Evolutionary conservation across 2,329 filamentous ascomycete species (phyloP), one percentile per base, ranked within the genome.

Genomic region (Metarhizium robertsii): DNA sequence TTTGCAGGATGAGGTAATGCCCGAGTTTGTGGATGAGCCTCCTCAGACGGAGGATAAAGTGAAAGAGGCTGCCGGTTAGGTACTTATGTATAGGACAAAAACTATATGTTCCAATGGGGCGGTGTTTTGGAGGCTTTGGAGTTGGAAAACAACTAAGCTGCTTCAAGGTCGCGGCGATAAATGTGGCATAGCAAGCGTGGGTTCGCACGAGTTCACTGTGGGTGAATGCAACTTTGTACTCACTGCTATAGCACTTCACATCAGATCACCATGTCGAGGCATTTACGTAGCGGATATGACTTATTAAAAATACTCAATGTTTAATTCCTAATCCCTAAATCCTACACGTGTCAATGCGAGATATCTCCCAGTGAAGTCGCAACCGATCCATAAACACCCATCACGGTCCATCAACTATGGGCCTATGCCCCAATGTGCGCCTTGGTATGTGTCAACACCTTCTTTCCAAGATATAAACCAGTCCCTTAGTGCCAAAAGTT

Each of bases 21-120:
- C 90, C 20, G 85, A 91, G 53, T 97, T 99, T 69, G 88, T 99
- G 57, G 94, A 99, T 71, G 92, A 96, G 75, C 84, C 90, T 18
- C 92, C 92, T 2, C 80, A 86, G 71, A 75, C 81, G 50, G 77
- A 78, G 14, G 80, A 78, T 61, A 92, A 94, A 75, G 81, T 95
- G 51, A 94, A 92, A 76, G 90, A 95, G 71, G 88, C 83, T 49
- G 91, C 81, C 53, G 77, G 80, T 32, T 84, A 58, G 14, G 25
- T 43, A 25, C 20, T 25, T 25, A 2, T 34, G 2, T 16, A 25
- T 4, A 40, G 11, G 18, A 32, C 18, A 29, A 13, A 20, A 20
- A 8, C 42, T 18, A 5, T 0, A 16, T 18, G 6, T 45, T 20
- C 8, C 8, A 20, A 45, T 2, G 6, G 13, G 40, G 40, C 25